Percentiles rank a stretch among this genome's conserved stretches.
Conservation (phyloP, 495 filamentous ascomycete species). For the Penicillium flavigenum region DNA sequence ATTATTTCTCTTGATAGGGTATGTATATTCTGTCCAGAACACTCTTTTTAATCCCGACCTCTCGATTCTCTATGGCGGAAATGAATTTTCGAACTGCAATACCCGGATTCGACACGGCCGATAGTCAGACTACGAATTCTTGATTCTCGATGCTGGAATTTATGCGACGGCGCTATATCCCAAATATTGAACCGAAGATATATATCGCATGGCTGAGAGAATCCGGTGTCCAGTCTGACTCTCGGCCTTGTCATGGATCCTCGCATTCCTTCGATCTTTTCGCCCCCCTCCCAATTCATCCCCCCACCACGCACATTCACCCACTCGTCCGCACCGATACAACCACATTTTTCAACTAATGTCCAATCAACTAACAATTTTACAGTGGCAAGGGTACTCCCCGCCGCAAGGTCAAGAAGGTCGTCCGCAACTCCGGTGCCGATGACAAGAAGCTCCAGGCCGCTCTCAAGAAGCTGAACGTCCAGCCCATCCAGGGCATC, state of each 20-base stretch:
- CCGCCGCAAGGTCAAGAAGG: slow-evolving; percentile 96
- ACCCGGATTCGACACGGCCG: slow-evolving; percentile 1
- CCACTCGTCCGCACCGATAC: not conserved
- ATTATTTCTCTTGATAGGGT: slow-evolving; percentile 27
- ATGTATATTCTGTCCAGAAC: slow-evolving; percentile 23
- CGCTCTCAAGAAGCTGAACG: slow-evolving; percentile 90
- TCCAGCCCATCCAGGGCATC: slow-evolving; percentile 96
- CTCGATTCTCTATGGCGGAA: slow-evolving; percentile 5
- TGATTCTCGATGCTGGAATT: not conserved
- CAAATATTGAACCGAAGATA: not conserved
- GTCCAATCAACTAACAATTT: slow-evolving; percentile 16
- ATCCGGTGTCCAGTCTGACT: slow-evolving; percentile 2
- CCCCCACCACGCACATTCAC: slow-evolving; percentile 7
- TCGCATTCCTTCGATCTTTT: slow-evolving; percentile 7
- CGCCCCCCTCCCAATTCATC: not conserved
- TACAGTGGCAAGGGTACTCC: slow-evolving; percentile 95
- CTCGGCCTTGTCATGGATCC: not conserved
- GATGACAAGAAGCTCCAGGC: slow-evolving; percentile 99
- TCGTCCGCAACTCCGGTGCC: slow-evolving; percentile 81
- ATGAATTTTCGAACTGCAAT: slow-evolving; percentile 6
- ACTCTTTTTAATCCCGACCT: slow-evolving; percentile 6
- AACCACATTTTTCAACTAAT: not conserved
- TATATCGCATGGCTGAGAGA: not conserved
- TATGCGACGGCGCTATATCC: slow-evolving; percentile 2
- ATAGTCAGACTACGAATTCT: slow-evolving; percentile 2